A percentile compares a stretch with the other conserved stretches of the same genome.
These are phyloP conservation scores for Penicillium digitatum DNA, from an alignment of 2,329 filamentous ascomycete species.

Conservation along the genomic window DNA sequence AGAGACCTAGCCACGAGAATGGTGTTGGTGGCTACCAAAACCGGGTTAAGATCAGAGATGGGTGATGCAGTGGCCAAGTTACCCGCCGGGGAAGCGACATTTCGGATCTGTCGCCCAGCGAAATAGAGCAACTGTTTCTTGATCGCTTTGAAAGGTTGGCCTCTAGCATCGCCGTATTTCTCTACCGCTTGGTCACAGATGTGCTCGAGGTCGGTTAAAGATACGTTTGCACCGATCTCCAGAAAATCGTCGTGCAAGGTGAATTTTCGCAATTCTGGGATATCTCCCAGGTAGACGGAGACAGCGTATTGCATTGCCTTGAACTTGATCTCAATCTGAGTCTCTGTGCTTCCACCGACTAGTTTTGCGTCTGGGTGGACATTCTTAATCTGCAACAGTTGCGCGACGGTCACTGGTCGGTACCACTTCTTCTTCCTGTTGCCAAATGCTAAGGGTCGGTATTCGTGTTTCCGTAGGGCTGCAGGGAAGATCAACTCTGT, in stretches of 20 bases:
- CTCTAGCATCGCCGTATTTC: slow-evolving; percentile 66
- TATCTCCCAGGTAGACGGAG: slow-evolving; percentile 90
- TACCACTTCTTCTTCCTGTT: slow-evolving; percentile 96
- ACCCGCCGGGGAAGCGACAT: slow-evolving; percentile 93
- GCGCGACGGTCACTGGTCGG: slow-evolving; percentile 77
- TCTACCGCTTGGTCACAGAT: slow-evolving; percentile 76
- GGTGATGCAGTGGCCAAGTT: slow-evolving; percentile 93
- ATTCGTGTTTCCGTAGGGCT: slow-evolving; percentile 73
- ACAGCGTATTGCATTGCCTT: slow-evolving; percentile 87
- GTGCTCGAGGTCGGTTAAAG: slow-evolving; percentile 82
- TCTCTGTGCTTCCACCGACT: slow-evolving; percentile 93
- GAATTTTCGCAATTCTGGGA: slow-evolving; percentile 81
- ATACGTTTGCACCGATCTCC: slow-evolving; percentile 91
- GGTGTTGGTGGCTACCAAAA: slow-evolving; percentile 82
- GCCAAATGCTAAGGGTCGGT: slow-evolving; percentile 78
- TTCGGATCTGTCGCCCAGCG: slow-evolving; percentile 90
- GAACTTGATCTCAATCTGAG: slow-evolving; percentile 98
- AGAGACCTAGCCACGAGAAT: slow-evolving; percentile 75
- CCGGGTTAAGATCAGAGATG: slow-evolving; percentile 93
- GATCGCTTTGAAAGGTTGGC: slow-evolving; percentile 84
- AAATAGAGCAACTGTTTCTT: slow-evolving; percentile 94
- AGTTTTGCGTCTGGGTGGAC: slow-evolving; percentile 83
- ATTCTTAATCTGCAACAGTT: slow-evolving; percentile 87
- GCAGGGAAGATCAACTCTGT: slow-evolving; percentile 96
- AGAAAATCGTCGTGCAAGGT: slow-evolving; percentile 72